phyloP scores from a whole-genome alignment of 257 asterid species.

The Haberlea rhodopensis region DNA sequence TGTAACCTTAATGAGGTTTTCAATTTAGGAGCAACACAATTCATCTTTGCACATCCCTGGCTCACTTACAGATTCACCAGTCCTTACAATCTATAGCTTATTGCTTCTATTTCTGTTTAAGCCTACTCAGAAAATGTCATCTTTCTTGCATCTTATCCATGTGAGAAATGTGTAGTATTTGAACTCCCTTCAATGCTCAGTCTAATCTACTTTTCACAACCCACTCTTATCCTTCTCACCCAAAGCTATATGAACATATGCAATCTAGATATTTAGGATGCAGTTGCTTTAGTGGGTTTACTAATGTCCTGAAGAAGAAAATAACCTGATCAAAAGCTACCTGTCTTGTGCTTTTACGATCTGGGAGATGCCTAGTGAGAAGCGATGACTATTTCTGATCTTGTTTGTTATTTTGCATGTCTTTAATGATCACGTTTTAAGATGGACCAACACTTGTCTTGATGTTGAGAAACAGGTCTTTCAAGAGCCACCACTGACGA shows the following conservation, averaged over 20 bases:
- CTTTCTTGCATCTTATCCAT: too few species aligned
- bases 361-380: background rate
- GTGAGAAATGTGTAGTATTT: too few species aligned
- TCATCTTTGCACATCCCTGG: background rate
- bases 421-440: conserved; percentile 10
- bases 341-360: background rate
- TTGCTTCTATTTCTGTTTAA: too few species aligned
- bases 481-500: conserved; percentile 79
- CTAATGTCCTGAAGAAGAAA: conserved; percentile 4
- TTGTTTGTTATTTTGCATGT: background rate
- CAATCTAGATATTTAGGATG: conserved; percentile 7
- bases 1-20: background rate
- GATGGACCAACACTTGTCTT: conserved; percentile 15
- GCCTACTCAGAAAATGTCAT: too few species aligned
- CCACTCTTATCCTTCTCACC: background rate
- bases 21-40: background rate
- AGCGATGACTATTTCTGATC: background rate
- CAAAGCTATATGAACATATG: background rate
- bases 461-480: conserved; percentile 53
- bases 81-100: too few species aligned
- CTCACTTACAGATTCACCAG: too few species aligned
- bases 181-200: background rate
- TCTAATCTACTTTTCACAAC: background rate
- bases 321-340: background rate
- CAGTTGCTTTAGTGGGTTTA: background rate